These are phyloP conservation scores for Lasiodiplodia citricola DNA, from an alignment of 2,329 filamentous ascomycete genomes.

Conservation along the genomic window DNA sequence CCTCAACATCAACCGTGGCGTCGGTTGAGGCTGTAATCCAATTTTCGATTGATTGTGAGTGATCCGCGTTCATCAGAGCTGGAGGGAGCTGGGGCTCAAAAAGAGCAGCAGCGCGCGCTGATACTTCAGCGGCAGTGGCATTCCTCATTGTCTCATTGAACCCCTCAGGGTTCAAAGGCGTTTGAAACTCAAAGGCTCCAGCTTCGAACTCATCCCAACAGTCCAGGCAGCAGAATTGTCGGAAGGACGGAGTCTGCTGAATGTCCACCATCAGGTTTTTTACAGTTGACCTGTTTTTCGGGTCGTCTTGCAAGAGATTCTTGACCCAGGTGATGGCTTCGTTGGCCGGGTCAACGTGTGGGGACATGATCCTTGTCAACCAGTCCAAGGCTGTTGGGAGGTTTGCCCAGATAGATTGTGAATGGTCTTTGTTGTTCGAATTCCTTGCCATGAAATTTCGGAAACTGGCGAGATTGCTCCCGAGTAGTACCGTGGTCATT, in stretches of 20 bases:
- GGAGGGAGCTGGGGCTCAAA: not conserved
- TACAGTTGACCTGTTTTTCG: constrained; percentile 15
- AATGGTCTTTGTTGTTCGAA: not conserved
- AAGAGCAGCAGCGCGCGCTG: not conserved
- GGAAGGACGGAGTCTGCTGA: not conserved
- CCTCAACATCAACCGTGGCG: not conserved
- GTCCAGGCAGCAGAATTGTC: constrained; percentile 1
- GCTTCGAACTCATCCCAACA: not conserved
- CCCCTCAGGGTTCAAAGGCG: not conserved
- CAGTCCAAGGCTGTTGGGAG: not conserved
- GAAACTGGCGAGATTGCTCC: not conserved
- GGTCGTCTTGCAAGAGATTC: constrained; percentile 19
- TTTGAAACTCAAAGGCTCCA: not conserved
- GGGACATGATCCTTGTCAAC: not conserved
- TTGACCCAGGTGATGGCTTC: constrained; percentile 28
- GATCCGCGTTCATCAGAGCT: not conserved
- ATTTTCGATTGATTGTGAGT: not conserved
- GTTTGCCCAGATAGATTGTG: not conserved
- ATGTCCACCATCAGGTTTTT: constrained; percentile 20
- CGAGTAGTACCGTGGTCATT: not conserved
- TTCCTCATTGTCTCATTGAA: not conserved
- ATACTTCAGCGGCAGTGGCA: not conserved
- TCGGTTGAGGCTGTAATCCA: not conserved
- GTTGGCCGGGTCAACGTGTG: constrained; percentile 20
- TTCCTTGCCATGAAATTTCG: not conserved